These are phyloP conservation scores for Protea cynaroides DNA, from an alignment of 164 flowering plant genomes.

Conservation along the genomic window DNA sequence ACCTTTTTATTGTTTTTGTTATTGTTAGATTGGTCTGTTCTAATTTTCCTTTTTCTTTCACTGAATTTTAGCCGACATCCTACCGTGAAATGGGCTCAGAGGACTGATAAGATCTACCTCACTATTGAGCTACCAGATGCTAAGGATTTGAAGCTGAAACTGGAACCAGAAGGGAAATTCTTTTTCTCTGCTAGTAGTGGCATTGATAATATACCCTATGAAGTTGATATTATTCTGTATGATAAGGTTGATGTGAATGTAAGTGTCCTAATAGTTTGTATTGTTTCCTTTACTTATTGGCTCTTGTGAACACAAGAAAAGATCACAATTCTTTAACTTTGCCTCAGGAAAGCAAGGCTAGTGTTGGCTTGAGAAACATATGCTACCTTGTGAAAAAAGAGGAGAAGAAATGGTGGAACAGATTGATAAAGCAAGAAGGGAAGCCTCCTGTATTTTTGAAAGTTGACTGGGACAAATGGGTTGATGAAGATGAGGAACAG, in stretches of 20 bases:
- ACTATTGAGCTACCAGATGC: conserved; percentile 55
- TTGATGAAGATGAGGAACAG: conserved; percentile 54
- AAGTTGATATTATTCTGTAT: conserved; percentile 36
- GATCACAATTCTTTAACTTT: neutral
- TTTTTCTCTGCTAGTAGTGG: conserved; percentile 47
- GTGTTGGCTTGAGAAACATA: conserved; percentile 36
- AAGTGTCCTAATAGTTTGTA: conserved; percentile 6
- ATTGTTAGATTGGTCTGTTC: neutral
- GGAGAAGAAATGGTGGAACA: conserved; percentile 55
- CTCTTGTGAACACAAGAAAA: neutral
- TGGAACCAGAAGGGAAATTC: conserved; percentile 53
- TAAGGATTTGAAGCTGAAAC: conserved; percentile 38
- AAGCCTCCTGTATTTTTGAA: conserved; percentile 41
- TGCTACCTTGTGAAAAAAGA: conserved; percentile 43
- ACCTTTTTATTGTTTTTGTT: neutral
- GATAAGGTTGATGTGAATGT: conserved; percentile 51
- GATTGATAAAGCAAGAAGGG: conserved; percentile 38
- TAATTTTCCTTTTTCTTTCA: neutral
- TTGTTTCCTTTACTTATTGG: neutral
- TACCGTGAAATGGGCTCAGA: conserved; percentile 48
- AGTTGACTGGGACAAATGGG: conserved; percentile 64
- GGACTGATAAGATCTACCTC: conserved; percentile 34
- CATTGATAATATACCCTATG: conserved; percentile 34
- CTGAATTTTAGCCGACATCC: conserved; percentile 43
- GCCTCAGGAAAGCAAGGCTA: conserved; percentile 48